Evolutionary conservation across 345 rosid species (phyloP), one percentile per base, ranked within the genome.

Genomic region (Populus ilicifolia): DNA sequence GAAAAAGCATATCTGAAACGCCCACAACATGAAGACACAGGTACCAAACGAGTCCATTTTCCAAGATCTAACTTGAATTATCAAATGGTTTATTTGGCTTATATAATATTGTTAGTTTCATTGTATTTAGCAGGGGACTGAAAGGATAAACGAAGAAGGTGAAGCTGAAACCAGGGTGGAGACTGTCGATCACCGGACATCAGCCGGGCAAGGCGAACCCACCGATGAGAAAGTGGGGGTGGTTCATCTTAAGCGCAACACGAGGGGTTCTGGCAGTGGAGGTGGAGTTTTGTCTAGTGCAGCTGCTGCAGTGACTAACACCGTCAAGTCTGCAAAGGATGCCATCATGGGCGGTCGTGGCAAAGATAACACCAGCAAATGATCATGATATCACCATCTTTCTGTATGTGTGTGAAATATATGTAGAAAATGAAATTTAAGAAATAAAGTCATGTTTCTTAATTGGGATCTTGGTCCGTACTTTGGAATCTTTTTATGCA

Each of bases 301-400:
- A 56, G 76, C 82, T 17, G 83, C 82, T 38, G 77, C 84, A 0
- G 76, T 83, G 2, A 52, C 79, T 0, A 80, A 78, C 23, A 77
- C 84, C n/a, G 10, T 78, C n/a, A 67, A 76, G 71, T 80, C 85
- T 8, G 80, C 82, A 2, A 83, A 85, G 79, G 84, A 85, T 18
- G 74, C 84, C 25, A 56, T 83, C 52, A 63, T 71, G 64, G 84
- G 83, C 63, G 84, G 82, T 54, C 61, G 39, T 9, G 16, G 48
- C 50, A 79, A 83, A 36, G 63, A 71, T 16, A 21, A 21, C 17
- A 38, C n/a, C 71, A 69, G 25, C 46, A 81, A 75, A 8, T 67
- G 41, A 77, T 17, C 4, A 9, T 27, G 14, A 14, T 63, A 33
- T 33, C 21, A 5, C 18, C 21, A 63, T 18, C 52, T 13, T 6